Evolutionary conservation across 306 rosid species (phyloP).

Genomic region (Arachis hypogaea): DNA sequence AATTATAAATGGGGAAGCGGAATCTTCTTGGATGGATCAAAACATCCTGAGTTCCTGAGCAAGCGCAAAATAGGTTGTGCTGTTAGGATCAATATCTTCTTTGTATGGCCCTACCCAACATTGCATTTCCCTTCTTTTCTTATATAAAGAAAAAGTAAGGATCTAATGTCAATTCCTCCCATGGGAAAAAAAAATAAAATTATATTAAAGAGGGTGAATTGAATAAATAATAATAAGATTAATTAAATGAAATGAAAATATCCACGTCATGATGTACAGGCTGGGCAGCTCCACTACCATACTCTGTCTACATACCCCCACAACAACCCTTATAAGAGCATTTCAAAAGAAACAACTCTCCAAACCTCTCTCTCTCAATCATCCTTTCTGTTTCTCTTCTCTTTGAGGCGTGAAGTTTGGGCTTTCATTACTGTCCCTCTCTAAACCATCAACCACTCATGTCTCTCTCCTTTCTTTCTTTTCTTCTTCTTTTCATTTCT

Average conservation of each 20-base stretch:
- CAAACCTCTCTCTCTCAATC: conserved; percentile 53
- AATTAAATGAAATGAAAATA: conserved; percentile 33
- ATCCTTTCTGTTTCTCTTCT: conserved; percentile 54
- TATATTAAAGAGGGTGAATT: conserved; percentile 29
- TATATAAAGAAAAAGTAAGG: conserved; percentile 62
- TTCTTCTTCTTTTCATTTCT: conserved; percentile 28
- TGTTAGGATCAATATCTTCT: conserved; percentile 50
- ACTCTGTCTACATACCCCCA: not conserved
- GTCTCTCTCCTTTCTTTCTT: conserved; percentile 54
- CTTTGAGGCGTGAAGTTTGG: conserved; percentile 78
- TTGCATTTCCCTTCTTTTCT: conserved; percentile 44
- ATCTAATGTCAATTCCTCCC: conserved; percentile 71
- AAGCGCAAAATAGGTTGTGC: conserved; percentile 40
- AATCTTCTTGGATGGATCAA: conserved; percentile 35
- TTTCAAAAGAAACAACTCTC: conserved; percentile 47
- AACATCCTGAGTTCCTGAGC: conserved; percentile 44
- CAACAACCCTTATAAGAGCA: conserved; percentile 57
- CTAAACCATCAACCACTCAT: conserved; percentile 55
- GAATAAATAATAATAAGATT: conserved; percentile 18
- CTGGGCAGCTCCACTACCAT: conserved; percentile 34
- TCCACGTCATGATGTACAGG: conserved; percentile 53
- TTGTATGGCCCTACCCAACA: conserved; percentile 60
- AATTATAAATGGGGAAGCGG: not conserved
- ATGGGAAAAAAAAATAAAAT: conserved; percentile 42
- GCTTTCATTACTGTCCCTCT: conserved; percentile 75